Conservation (phyloP, 768 basidiomycete genomes). For the Lactarius psammicola region DNA sequence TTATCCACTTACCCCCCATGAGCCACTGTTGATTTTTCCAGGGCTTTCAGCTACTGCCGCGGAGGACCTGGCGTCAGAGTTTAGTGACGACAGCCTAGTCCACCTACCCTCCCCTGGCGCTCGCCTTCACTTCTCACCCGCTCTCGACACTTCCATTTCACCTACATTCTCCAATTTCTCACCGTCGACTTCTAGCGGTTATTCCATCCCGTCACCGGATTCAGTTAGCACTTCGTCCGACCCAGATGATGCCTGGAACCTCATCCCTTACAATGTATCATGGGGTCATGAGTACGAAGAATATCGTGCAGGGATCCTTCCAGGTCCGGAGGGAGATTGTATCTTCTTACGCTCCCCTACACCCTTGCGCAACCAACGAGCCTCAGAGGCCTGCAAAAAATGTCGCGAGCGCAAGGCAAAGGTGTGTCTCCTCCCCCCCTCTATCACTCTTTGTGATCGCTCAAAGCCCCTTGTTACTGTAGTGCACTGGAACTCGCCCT, state of each 20-base stretch:
- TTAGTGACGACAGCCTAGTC: constrained; percentile 9
- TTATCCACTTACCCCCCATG: background rate
- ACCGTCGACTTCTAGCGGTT: constrained; percentile 26
- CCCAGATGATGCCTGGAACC: constrained; percentile 38
- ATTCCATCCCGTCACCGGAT: constrained; percentile 23
- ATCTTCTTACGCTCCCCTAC: constrained; percentile 43
- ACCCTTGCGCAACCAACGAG: constrained; percentile 39
- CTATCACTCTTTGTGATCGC: background rate
- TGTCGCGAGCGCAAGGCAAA: constrained; percentile 44
- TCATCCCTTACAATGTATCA: constrained; percentile 41
- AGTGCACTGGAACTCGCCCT: constrained; percentile 41
- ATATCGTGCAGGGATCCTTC: constrained; percentile 37
- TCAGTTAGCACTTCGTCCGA: constrained; percentile 22
- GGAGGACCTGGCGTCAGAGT: constrained; percentile 17
- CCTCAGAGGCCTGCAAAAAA: constrained; percentile 39
- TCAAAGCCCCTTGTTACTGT: constrained; percentile 2
- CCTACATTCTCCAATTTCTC: constrained; percentile 27
- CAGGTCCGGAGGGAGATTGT: constrained; percentile 41
- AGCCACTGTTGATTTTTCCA: background rate
- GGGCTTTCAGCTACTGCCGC: background rate
- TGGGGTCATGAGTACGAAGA: constrained; percentile 40
- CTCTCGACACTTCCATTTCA: constrained; percentile 27
- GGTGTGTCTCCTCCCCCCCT: constrained; percentile 30
- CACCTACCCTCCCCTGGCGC: constrained; percentile 24
- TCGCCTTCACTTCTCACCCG: constrained; percentile 16